A percentile compares a stretch with the other conserved stretches of the same genome.
Conservation (phyloP, 202 grass and related monocot genomes). For the Alloteropsis angusta region DNA sequence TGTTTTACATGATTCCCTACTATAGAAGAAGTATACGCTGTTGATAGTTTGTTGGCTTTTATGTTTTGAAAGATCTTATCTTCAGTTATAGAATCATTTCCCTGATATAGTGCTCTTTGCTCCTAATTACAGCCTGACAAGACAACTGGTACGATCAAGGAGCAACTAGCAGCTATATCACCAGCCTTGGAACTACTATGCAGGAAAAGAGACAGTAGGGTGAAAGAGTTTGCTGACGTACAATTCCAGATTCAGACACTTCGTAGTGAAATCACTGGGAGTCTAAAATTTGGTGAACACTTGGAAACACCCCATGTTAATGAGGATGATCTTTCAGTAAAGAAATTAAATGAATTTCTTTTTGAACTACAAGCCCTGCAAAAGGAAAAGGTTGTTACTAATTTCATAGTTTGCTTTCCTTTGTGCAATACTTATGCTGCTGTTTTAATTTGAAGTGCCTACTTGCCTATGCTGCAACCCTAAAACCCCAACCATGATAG, state of each 20-base stretch:
- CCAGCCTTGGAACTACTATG: slow-evolving; percentile 62
- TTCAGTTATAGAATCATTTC: background rate
- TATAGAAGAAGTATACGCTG: background rate
- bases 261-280: slow-evolving; percentile 64
- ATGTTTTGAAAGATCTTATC: slow-evolving; percentile 1
- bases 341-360: slow-evolving; percentile 68
- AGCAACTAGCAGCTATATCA: slow-evolving; percentile 68
- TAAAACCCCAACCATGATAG: background rate
- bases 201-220: slow-evolving; percentile 62
- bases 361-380: slow-evolving; percentile 77
- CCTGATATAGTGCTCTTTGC: slow-evolving; percentile 7
- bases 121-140: slow-evolving; percentile 58
- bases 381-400: slow-evolving; percentile 75
- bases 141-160: slow-evolving; percentile 82
- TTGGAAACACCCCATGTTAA: slow-evolving; percentile 39
- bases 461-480: background rate
- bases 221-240: slow-evolving; percentile 68
- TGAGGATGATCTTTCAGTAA: slow-evolving; percentile 73
- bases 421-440: background rate
- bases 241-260: slow-evolving; percentile 68
- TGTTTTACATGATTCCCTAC: background rate
- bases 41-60: background rate
- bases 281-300: slow-evolving; percentile 34
- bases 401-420: slow-evolving; percentile 7
- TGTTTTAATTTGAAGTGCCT: slow-evolving; percentile 1